Evolutionary conservation across 768 basidiomycete genomes (phyloP).

Genomic region (Filobasidium wieringae): DNA sequence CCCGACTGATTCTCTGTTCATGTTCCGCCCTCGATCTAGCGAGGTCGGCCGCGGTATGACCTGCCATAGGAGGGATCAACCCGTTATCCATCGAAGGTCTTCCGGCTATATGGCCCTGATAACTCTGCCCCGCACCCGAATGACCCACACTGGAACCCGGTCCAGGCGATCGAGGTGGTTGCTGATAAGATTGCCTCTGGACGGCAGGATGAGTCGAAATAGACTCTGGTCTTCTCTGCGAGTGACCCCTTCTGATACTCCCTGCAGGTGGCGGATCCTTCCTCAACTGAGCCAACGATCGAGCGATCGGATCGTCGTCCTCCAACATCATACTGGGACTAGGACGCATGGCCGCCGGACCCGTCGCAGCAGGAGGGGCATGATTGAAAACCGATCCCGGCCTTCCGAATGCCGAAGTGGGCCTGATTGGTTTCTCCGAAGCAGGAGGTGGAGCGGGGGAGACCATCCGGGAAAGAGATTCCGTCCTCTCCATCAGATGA

Average conservation of each 20-base stretch:
- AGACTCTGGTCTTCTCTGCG: conserved; percentile 34
- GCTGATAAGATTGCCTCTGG: conserved; percentile 20
- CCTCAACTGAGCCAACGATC: conserved; percentile 39
- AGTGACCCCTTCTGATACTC: conserved; percentile 28
- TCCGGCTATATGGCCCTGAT: conserved; percentile 2
- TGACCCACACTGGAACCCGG: conserved; percentile 11
- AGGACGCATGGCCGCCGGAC: conserved; percentile 6
- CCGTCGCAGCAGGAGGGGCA: conserved; percentile 10
- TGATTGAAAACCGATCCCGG: conserved; percentile 1
- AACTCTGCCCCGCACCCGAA: conserved; percentile 8
- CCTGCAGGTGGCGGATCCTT: conserved; percentile 35
- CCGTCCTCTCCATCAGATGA: neutral
- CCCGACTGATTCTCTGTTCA: conserved; percentile 30
- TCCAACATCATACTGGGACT: conserved; percentile 22
- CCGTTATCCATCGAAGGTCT: conserved; percentile 20
- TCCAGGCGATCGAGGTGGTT: conserved; percentile 24
- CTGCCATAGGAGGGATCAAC: conserved; percentile 32
- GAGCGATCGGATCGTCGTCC: conserved; percentile 42
- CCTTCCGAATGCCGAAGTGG: conserved; percentile 13
- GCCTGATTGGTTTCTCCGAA: conserved; percentile 21
- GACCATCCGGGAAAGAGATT: neutral
- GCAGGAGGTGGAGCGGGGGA: conserved; percentile 19
- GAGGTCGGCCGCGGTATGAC: conserved; percentile 38
- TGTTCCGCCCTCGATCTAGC: conserved; percentile 40
- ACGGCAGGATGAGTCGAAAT: conserved; percentile 18